Percentiles rank a stretch among this genome's conserved stretches.
Evolutionary conservation across 768 basidiomycete species (phyloP).

Genomic region (Flagelloscypha sp.): DNA sequence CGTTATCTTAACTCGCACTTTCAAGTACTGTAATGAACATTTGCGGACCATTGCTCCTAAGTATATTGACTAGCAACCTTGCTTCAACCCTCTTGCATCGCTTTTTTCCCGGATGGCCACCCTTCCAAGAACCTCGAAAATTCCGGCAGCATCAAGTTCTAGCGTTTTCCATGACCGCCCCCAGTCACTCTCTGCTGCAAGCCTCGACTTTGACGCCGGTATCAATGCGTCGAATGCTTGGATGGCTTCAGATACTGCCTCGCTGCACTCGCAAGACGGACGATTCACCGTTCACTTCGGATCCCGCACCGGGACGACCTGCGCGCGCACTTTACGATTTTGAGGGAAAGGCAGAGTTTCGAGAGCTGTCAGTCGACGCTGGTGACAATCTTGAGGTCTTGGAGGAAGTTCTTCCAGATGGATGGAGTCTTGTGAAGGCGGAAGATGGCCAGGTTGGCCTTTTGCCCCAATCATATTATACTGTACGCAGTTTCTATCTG

Average conservation of each 20-base stretch:
- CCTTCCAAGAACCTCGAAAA: conserved; percentile 24
- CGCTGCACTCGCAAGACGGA: conserved; percentile 11
- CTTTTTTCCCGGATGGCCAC: conserved; percentile 31
- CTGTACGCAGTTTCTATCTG: conserved; percentile 37
- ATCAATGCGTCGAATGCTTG: conserved; percentile 73
- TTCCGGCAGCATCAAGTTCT: conserved; percentile 11
- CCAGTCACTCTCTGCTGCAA: conserved; percentile 22
- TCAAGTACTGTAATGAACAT: too few species aligned
- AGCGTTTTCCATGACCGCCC: conserved; percentile 16
- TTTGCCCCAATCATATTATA: conserved; percentile 65
- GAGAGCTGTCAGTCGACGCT: conserved; percentile 59
- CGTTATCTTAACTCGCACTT: too few species aligned
- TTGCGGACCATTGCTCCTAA: too few species aligned
- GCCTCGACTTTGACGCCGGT: conserved; percentile 61
- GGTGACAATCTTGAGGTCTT: conserved; percentile 68
- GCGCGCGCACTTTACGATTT: conserved; percentile 70
- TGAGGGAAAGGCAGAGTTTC: conserved; percentile 66
- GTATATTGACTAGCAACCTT: too few species aligned
- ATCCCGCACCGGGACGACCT: conserved; percentile 30
- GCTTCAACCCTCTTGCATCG: too few species aligned
- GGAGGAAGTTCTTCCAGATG: conserved; percentile 64
- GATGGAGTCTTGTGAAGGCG: conserved; percentile 70
- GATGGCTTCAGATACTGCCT: conserved; percentile 48
- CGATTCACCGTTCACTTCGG: conserved; percentile 21
- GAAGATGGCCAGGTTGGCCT: conserved; percentile 55